Base-by-base conservation (phyloP, 768 basidiomycete species). In the Chlorophyllum brunneum region DNA sequence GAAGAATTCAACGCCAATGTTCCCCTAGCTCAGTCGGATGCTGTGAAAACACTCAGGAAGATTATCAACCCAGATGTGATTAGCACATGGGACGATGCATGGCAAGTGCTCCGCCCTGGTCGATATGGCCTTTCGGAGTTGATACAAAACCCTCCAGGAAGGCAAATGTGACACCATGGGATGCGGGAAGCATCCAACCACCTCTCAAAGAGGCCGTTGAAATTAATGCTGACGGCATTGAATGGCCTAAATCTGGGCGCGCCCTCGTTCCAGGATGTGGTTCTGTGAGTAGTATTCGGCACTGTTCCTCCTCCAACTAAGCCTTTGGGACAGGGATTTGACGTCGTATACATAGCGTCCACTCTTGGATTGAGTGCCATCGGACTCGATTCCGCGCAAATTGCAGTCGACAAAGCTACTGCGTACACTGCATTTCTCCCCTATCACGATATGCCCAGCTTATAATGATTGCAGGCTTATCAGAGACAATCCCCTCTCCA, bases 161-260 rank as follows among this genome's bases (percentile, higher is more conserved):
- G 59, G 57, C 64, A 0, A 67, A 70, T 0, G 49, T 80, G 1
- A 85, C 82, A 0, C 86, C 86, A 1, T 88, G 86, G 85, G 85
- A 87, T 56, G 61, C 62, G 5, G 78, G 82, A 2, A 63, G 68
- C 5, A 59, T 70, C 3, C 85, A 86, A 56, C 83, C 80, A 5
- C 74, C 83, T 1, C 67, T 87, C 49, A 65, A 62, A 22, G 79
- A 82, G 43, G 63, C 83, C 1, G 60, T 86, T 22, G 67, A 77
- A 41, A 74, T 75, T 1, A 68, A 68, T 13, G 15, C 10, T 24
- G 40, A 42, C 30, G 64, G 69, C 26, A 58, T 82, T 13, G 63
- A 71, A 0, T 69, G 79, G 38, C 79, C 83, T 4, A 68, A 53
- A 1, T 49, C 16, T 11, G 66, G 67, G 4, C 40, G 57, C 5